Base-by-base conservation (phyloP, 2,329 filamentous ascomycete genomes). In the Cylindrodendrum hubeiense region DNA sequence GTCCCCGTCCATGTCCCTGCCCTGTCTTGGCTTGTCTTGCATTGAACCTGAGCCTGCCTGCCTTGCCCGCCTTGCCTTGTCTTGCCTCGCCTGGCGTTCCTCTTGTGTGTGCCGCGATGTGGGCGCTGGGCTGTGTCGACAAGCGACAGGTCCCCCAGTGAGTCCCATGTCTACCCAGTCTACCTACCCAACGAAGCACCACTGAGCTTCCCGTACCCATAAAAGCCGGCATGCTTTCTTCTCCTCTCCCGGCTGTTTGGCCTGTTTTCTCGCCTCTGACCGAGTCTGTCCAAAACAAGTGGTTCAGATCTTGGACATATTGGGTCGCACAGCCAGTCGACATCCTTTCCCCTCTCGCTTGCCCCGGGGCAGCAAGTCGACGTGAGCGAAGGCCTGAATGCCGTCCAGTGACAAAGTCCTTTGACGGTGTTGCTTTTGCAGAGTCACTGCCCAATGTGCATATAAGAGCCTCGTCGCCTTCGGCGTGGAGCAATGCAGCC, bases 291-390 rank as follows among this genome's bases (percentile, higher is more conserved):
- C 76, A 70, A 78, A 79, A 77, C 71, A 75, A 70, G 65, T 76
- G 77, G 74, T 77, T 77, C 75, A 79, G 71, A 76, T 79, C 71
- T 71, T 75, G 72, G 65, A 74, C 77, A 74, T 76, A 72, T 78
- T 75, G 71, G 72, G 78, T 79, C 71, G 74, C 74, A 79, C 79
- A 78, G 67, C 68, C 70, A 69, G 57, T 72, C 63, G 67, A 71
- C 71, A 75, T 75, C 71, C 74, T 70, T 70, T 72, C 70, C 63
- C 63, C 67, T 74, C 75, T 76, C 74, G 72, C 72, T 74, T 74
- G 65, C 53, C 52, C 63, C 52, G 22, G 55, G 54, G 49, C 52
- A 66, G 59, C 53, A 69, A 61, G 58, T 68, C 47, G 55, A 72
- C 64, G 65, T 60, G 34, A 72, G 53, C 67, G 65, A 73, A 50